These are phyloP conservation scores for Botrytis fabae DNA, from an alignment of 2,329 filamentous ascomycete genomes.

Conservation along the genomic window DNA sequence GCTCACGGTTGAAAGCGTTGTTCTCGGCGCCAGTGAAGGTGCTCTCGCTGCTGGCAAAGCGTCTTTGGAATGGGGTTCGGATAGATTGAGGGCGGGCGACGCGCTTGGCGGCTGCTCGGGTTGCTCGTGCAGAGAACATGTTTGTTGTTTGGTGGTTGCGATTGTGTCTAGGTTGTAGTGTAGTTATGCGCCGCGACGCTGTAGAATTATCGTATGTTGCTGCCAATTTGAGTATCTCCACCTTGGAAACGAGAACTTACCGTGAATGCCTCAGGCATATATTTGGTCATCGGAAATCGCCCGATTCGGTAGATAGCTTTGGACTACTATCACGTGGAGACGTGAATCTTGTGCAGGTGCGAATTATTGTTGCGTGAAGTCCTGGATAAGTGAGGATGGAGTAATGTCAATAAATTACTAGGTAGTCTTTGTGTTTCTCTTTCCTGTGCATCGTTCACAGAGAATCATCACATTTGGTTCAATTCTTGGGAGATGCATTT, in stretches of 20 bases:
- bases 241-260: slow-evolving; percentile 3
- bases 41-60: slow-evolving; percentile 64
- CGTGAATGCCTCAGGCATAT: background rate
- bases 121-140: slow-evolving; percentile 66
- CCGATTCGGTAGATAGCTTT: background rate
- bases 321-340: background rate
- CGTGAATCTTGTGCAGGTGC: background rate
- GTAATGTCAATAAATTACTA: background rate
- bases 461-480: background rate
- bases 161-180: slow-evolving; percentile 17
- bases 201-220: slow-evolving; percentile 19
- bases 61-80: slow-evolving; percentile 64
- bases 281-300: background rate
- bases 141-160: slow-evolving; percentile 32
- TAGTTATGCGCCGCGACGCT: slow-evolving; percentile 19
- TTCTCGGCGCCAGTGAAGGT: slow-evolving; percentile 64
- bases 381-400: background rate
- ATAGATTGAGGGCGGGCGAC: slow-evolving; percentile 54
- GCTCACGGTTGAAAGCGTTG: slow-evolving; percentile 93
- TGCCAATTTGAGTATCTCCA: slow-evolving; percentile 10
- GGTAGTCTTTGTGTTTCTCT: background rate
- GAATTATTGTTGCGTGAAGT: background rate
- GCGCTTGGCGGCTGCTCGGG: slow-evolving; percentile 62
- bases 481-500: slow-evolving; percentile 13
- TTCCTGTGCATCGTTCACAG: background rate